Base-by-base conservation (phyloP, 2,329 filamentous ascomycete species). In the Didymella arachidicola region DNA sequence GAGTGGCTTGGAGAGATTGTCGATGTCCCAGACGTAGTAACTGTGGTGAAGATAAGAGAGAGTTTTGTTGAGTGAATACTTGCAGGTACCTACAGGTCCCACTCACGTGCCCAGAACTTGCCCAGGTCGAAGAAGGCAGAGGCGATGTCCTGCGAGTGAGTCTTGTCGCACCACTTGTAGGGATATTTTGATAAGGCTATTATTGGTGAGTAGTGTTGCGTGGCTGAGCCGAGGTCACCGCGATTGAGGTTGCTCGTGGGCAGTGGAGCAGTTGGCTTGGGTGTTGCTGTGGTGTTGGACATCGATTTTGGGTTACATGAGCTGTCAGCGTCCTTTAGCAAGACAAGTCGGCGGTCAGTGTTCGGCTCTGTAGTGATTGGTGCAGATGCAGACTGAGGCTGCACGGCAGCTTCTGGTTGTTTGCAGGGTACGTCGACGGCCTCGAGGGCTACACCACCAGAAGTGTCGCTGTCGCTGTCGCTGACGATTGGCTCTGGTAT, bases 61-160 rank as follows among this genome's bases (percentile, higher is more conserved):
- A 32, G 59, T 60, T 69, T 8, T 36, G 27, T 8, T 36, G 27
- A 11, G 68, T 71, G 58, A 71, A 71, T 27, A 68, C 74, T 4
- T 10, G 4, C 27, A 39, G 27, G 22, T 8, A 82, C 88, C 82
- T 81, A 95, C 91, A 96, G 79, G 62, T 94, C 87, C 93, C 93
- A 97, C 11, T 79, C 70, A 58, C 86, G 83, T 2, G 80, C 77
- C 67, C 84, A 85, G 63, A 90, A 80, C 48, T 91, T 80, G 27
- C 78, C 83, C 3, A 73, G 69, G 32, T 84, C 80, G 66, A 91
- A 92, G 73, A 85, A 82, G 67, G 66, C 74, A 79, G 85, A 64
- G 67, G 82, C 70, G 75, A 83, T 61, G 68, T 77, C 68, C 85
- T 90, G 58, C 57, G 65, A 66, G 54, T 70, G 67, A 12, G 63